A percentile compares a stretch with the other conserved stretches of the same genome.
These are phyloP conservation scores for Exophiala sp. DNA, from an alignment of 2,329 filamentous ascomycete genomes.

Conservation along the genomic window DNA sequence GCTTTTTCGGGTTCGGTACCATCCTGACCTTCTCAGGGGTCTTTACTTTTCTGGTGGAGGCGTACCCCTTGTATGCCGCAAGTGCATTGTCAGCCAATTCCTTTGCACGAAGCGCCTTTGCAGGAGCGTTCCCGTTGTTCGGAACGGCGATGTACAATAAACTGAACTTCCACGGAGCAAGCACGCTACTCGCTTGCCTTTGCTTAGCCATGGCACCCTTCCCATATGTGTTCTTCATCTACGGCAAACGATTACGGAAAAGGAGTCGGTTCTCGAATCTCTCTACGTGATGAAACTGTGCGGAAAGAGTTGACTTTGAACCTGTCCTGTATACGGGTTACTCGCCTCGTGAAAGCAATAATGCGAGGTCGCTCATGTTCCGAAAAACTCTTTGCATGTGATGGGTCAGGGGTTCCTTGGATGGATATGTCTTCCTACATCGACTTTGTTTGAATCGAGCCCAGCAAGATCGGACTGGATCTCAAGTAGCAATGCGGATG, in stretches of 20 bases:
- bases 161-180: constrained; percentile 40
- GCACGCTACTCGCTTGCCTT: constrained; percentile 40
- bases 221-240: constrained; percentile 49
- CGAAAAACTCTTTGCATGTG: no score
- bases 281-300: constrained; percentile 1
- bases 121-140: constrained; percentile 59
- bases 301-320: background rate
- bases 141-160: constrained; percentile 36
- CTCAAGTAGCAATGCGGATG: no score
- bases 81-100: constrained; percentile 77
- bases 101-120: constrained; percentile 74
- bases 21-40: constrained; percentile 78
- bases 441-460: no score
- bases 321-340: background rate
- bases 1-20: constrained; percentile 67
- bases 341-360: background rate
- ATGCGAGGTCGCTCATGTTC: background rate
- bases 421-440: no score
- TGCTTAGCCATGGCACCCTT: constrained; percentile 45
- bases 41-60: constrained; percentile 80
- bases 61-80: constrained; percentile 46
- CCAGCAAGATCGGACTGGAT: no score
- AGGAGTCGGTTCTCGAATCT: constrained; percentile 40
- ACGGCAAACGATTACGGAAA: constrained; percentile 44
- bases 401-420: background rate